These are phyloP conservation scores for Suillus bovinus DNA, from an alignment of 768 basidiomycete genomes.

Conservation along the genomic window DNA sequence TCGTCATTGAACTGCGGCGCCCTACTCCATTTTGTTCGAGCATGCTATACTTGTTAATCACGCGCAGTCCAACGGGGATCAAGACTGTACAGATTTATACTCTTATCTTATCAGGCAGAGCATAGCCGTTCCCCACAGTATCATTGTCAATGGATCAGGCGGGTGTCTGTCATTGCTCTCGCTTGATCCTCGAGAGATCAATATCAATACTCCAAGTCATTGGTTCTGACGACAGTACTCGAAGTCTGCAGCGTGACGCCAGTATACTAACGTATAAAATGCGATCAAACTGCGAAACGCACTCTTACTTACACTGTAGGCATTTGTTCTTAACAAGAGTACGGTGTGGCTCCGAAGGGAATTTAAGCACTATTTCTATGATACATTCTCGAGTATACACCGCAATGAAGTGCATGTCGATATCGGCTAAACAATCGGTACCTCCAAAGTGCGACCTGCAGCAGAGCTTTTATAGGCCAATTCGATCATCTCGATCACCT, in stretches of 20 bases:
- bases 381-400: neutral
- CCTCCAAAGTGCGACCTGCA: conserved; percentile 51
- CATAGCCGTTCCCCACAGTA: neutral
- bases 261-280: neutral
- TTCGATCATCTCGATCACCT: conserved; percentile 78
- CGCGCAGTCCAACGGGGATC: neutral
- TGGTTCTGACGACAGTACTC: neutral
- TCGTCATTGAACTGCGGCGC: neutral
- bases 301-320: neutral
- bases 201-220: neutral
- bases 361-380: neutral
- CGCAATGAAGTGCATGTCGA: neutral
- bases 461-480: conserved; percentile 65
- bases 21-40: too few relatives aligned
- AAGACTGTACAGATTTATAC: neutral
- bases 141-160: neutral
- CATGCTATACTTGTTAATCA: neutral
- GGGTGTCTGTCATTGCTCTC: neutral
- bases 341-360: neutral
- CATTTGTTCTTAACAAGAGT: neutral
- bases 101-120: neutral
- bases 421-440: conserved; percentile 19
- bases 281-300: too few relatives aligned
- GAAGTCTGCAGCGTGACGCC: neutral
- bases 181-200: neutral